Conservation (phyloP, 805 yeast genomes). For the Clavispora phyllophila region DNA sequence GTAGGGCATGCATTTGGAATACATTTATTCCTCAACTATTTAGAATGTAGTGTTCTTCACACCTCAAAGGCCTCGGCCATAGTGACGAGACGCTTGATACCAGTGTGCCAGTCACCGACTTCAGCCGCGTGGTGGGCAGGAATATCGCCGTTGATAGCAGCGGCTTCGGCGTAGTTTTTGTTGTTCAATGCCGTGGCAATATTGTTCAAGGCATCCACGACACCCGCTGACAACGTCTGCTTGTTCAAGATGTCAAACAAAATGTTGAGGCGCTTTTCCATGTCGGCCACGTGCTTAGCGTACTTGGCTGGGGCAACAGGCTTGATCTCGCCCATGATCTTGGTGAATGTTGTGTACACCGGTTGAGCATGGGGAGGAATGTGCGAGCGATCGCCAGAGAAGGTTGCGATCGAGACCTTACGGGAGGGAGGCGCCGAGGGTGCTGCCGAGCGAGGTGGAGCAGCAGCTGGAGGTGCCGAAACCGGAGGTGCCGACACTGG, state of each 20-base stretch:
- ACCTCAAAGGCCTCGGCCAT: conserved; percentile 46
- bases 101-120: conserved; percentile 88
- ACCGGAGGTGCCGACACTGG: conserved; percentile 26
- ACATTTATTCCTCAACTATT: no score
- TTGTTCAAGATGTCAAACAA: conserved; percentile 76
- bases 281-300: conserved; percentile 67
- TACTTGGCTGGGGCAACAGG: conserved; percentile 74
- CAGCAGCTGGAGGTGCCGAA: not conserved
- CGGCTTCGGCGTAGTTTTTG: conserved; percentile 58
- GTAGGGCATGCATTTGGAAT: no score
- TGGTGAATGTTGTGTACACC: conserved; percentile 52
- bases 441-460: conserved; percentile 2
- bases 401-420: not conserved
- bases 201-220: conserved; percentile 47
- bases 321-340: conserved; percentile 55
- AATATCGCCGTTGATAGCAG: conserved; percentile 49
- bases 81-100: conserved; percentile 80
- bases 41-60: not conserved
- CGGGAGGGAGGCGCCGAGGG: conserved; percentile 17
- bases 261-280: conserved; percentile 74
- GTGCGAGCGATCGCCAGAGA: conserved; percentile 60
- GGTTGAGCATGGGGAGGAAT: conserved; percentile 56
- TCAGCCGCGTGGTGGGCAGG: conserved; percentile 63
- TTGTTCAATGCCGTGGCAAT: conserved; percentile 47
- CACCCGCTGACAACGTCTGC: conserved; percentile 52